Evolutionary conservation across 805 yeast species (phyloP).

Genomic region (Sugiyamaella qingdaonensis): DNA sequence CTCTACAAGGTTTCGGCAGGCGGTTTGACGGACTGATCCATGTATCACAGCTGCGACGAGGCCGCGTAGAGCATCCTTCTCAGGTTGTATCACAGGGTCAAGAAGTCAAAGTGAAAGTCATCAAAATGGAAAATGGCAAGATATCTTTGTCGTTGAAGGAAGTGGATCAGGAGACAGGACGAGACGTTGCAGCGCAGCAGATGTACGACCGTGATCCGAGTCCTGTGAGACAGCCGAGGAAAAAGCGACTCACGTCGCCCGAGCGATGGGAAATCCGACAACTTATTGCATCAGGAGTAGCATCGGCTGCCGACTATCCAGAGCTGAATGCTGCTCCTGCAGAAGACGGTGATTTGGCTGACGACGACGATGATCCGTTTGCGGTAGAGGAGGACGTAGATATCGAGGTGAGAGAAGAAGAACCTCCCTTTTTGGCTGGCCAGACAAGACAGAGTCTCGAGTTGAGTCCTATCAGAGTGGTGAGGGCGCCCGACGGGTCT

Average conservation of each 20-base stretch:
- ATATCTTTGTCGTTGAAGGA: constrained; percentile 65
- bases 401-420: constrained; percentile 63
- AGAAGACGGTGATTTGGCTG: constrained; percentile 6
- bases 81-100: constrained; percentile 57
- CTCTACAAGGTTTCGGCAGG: constrained; percentile 40
- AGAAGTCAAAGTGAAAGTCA: constrained; percentile 60
- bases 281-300: constrained; percentile 73
- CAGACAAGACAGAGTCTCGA: constrained; percentile 40
- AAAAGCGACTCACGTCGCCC: constrained; percentile 65
- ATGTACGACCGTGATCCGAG: not conserved
- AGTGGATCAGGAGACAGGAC: constrained; percentile 63
- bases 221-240: constrained; percentile 16
- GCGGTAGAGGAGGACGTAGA: constrained; percentile 54
- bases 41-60: constrained; percentile 56
- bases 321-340: constrained; percentile 41
- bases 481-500: constrained; percentile 74
- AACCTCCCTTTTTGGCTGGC: constrained; percentile 70
- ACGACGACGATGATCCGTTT: constrained; percentile 33
- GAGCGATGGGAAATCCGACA: constrained; percentile 91
- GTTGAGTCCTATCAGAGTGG: constrained; percentile 51
- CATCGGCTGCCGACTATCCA: constrained; percentile 63
- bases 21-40: constrained; percentile 61
- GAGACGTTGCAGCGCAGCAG: constrained; percentile 1
- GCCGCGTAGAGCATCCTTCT: constrained; percentile 52
- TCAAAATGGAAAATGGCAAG: constrained; percentile 37